Percentiles rank a stretch among this genome's conserved stretches.
phyloP scores from a whole-genome alignment of 2,329 filamentous ascomycete species.

The Westerdykella aurantiaca region DNA sequence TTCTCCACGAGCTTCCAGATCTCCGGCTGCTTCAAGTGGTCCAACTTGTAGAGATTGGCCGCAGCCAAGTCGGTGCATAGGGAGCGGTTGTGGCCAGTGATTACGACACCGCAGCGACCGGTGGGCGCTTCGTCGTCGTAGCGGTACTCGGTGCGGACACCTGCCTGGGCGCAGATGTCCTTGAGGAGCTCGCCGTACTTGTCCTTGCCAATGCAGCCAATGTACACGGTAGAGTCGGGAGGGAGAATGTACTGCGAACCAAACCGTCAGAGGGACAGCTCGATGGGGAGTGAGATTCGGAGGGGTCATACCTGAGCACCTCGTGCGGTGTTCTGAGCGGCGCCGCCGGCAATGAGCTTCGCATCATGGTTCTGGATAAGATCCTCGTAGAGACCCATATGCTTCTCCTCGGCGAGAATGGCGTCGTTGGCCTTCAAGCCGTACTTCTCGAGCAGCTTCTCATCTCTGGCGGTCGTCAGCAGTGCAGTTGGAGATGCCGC shows the following conservation, averaged over 20 bases:
- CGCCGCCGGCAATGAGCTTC: slow-evolving; percentile 91
- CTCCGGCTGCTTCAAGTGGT: slow-evolving; percentile 84
- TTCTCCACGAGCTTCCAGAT: slow-evolving; percentile 90
- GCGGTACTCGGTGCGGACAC: slow-evolving; percentile 90
- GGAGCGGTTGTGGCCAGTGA: slow-evolving; percentile 92
- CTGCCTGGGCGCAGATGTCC: slow-evolving; percentile 79
- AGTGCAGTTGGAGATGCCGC: too few relatives aligned
- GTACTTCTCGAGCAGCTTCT: slow-evolving; percentile 86
- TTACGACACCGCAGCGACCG: slow-evolving; percentile 91
- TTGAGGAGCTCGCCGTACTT: slow-evolving; percentile 87
- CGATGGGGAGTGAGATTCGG: slow-evolving; percentile 1
- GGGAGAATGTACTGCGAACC: slow-evolving; percentile 72
- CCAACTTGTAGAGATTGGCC: slow-evolving; percentile 93
- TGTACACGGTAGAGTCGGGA: slow-evolving; percentile 82
- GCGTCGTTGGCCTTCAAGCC: slow-evolving; percentile 92
- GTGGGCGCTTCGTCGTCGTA: slow-evolving; percentile 79
- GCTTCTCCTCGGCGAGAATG: slow-evolving; percentile 90
- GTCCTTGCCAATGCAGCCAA: slow-evolving; percentile 91
- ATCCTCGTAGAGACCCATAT: slow-evolving; percentile 86
- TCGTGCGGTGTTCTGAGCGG: slow-evolving; percentile 94
- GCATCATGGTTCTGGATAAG: slow-evolving; percentile 87
- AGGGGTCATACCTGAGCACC: slow-evolving; percentile 63
- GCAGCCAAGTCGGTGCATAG: slow-evolving; percentile 94
- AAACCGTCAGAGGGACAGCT: slow-evolving; percentile 1
- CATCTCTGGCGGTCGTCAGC: slow-evolving; percentile 52